A percentile compares a stretch with the other conserved stretches of the same genome.
Conservation (phyloP, 306 rosid species). For the Sindora glabra region DNA sequence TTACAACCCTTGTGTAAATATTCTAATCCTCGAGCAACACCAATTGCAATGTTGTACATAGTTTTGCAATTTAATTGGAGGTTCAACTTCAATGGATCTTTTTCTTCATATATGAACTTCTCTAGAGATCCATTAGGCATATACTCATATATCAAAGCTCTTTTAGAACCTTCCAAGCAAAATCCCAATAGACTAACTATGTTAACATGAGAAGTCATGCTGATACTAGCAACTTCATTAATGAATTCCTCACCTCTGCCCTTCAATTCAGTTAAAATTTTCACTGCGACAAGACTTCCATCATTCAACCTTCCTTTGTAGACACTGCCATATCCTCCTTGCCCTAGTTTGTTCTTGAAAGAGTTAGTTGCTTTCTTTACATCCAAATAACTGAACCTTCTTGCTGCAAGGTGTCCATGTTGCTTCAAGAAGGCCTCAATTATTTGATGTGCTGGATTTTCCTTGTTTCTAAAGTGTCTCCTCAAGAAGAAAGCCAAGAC, state of each 20-base stretch:
- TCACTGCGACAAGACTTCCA: not conserved
- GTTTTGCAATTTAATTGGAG: not conserved
- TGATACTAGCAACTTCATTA: no score
- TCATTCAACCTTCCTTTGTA: slow-evolving; percentile 2
- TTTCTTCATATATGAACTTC: slow-evolving; percentile 2
- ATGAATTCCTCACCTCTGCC: not conserved
- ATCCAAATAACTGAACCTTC: slow-evolving; percentile 5
- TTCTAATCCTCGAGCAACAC: slow-evolving; percentile 18
- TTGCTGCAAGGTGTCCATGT: not conserved
- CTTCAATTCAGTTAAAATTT: not conserved
- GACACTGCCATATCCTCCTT: slow-evolving; percentile 12
- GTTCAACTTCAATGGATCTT: not conserved
- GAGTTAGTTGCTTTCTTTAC: slow-evolving; percentile 3
- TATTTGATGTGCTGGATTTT: not conserved
- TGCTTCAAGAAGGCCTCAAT: slow-evolving; percentile 1
- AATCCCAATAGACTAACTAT: no score
- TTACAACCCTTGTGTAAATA: slow-evolving; percentile 12
- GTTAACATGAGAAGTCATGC: no score
- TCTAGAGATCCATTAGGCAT: slow-evolving; percentile 18
- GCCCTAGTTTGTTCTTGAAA: slow-evolving; percentile 2
- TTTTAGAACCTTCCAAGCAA: no score
- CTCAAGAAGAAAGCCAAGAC: not conserved
- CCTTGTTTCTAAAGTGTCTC: not conserved
- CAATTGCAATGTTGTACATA: not conserved
- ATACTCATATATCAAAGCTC: no score